These are phyloP conservation scores for Capniomyces stellatus DNA, from an alignment of 371 early-diverging fungal genomes.

Conservation along the genomic window DNA sequence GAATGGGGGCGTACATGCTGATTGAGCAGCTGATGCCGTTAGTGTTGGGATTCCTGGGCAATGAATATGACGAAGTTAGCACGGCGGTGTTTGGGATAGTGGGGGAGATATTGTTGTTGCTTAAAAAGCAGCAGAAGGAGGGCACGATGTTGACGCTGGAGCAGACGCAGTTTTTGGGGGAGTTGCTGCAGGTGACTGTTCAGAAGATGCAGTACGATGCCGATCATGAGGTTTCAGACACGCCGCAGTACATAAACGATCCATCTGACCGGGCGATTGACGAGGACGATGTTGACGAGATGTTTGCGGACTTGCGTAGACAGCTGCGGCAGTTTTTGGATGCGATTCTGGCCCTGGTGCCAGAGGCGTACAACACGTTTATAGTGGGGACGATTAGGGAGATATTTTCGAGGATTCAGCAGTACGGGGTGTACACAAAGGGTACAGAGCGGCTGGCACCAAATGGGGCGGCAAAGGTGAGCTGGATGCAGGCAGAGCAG, in stretches of 20 bases:
- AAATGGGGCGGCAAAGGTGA: conserved; percentile 13
- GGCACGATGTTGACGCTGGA: conserved; percentile 33
- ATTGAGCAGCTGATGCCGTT: conserved; percentile 45
- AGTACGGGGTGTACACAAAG: conserved; percentile 17
- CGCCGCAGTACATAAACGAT: conserved; percentile 4
- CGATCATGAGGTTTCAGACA: conserved; percentile 27
- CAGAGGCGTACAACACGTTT: conserved; percentile 17
- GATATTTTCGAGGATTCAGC: conserved; percentile 20
- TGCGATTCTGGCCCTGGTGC: conserved; percentile 18
- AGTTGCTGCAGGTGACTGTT: conserved; percentile 53
- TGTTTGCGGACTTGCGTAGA: conserved; percentile 60
- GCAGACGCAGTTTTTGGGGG: conserved; percentile 48
- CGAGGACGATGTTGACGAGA: conserved; percentile 60
- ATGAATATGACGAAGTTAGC: conserved; percentile 71
- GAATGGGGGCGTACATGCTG: conserved; percentile 28
- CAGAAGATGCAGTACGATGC: conserved; percentile 79
- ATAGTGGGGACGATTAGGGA: conserved; percentile 12
- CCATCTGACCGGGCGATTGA: conserved; percentile 51
- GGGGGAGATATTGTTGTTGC: conserved; percentile 41
- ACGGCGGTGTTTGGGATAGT: conserved; percentile 53
- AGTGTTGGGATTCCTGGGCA: conserved; percentile 45
- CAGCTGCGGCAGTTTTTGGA: conserved; percentile 20
- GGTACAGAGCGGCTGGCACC: conserved; percentile 9
- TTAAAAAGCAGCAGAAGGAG: conserved; percentile 48
- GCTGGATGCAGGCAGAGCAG: conserved; percentile 25